phyloP scores from a whole-genome alignment of 768 basidiomycete species.

The Basidioascus undulatus region DNA sequence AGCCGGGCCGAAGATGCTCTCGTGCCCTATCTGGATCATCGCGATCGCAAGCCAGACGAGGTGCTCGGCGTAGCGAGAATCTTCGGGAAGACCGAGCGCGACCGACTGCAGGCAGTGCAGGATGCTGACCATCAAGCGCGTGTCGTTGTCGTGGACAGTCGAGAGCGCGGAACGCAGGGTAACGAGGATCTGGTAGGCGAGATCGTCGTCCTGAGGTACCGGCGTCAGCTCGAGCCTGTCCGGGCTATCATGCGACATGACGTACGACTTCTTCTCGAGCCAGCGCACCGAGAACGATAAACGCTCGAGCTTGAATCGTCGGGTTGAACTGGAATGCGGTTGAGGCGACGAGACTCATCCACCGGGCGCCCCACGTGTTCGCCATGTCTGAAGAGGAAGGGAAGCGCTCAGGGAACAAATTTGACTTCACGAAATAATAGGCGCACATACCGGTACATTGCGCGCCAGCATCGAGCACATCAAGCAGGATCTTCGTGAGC shows the following conservation, averaged over 20 bases:
- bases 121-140: conserved; percentile 58
- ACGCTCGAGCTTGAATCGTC: conserved; percentile 66
- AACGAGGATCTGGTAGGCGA: conserved; percentile 76
- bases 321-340: conserved; percentile 77
- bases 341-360: conserved; percentile 72
- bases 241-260: too few relatives aligned
- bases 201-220: conserved; percentile 89
- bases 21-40: conserved; percentile 51
- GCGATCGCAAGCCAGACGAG: conserved; percentile 77
- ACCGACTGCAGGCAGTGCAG: conserved; percentile 60
- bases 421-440: not conserved
- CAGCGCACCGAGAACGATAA: conserved; percentile 59
- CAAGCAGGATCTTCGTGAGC: conserved; percentile 36
- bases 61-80: conserved; percentile 45
- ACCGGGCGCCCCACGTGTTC: conserved; percentile 77
- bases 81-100: conserved; percentile 38
- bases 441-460: conserved; percentile 37
- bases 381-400: conserved; percentile 28
- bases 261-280: conserved; percentile 55
- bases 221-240: too few relatives aligned
- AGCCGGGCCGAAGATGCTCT: conserved; percentile 39
- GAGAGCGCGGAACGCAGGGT: conserved; percentile 49
- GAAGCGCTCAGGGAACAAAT: not conserved
- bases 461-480: conserved; percentile 37
- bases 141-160: conserved; percentile 37